Percentiles rank a stretch among this genome's conserved stretches.
Conservation (phyloP, 495 filamentous ascomycete genomes). For the Aspergillus sclerotioniger region DNA sequence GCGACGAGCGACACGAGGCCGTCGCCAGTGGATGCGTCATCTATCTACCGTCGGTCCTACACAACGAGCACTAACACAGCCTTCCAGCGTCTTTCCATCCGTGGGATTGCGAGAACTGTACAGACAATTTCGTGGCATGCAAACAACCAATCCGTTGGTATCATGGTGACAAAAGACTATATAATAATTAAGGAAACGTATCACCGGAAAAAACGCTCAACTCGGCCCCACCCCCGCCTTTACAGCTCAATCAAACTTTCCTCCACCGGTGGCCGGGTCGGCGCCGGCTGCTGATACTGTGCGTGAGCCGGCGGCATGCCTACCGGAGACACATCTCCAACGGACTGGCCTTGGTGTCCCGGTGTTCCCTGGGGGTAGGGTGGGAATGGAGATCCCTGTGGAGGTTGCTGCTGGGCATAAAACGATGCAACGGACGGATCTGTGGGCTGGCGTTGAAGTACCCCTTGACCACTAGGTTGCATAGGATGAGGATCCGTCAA, state of each 20-base stretch:
- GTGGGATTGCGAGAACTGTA: conserved; percentile 17
- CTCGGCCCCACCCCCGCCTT: conserved; percentile 1
- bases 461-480: conserved; percentile 21
- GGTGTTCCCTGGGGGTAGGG: conserved; percentile 34
- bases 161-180: conserved; percentile 22
- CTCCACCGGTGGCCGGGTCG: conserved; percentile 62
- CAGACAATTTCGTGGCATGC: conserved; percentile 20
- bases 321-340: conserved; percentile 27
- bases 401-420: conserved; percentile 45
- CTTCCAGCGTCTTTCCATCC: neutral
- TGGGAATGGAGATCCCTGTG: conserved; percentile 40
- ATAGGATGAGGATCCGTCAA: conserved; percentile 27
- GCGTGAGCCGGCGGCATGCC: conserved; percentile 67
- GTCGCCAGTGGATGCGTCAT: too few relatives aligned
- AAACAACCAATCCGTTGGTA: conserved; percentile 25
- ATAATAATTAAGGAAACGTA: conserved; percentile 8
- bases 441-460: conserved; percentile 28
- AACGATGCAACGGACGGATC: conserved; percentile 36
- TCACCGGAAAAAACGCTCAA: neutral
- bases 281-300: conserved; percentile 39
- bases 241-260: conserved; percentile 86
- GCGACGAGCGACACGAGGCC: neutral
- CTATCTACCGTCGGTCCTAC: neutral
- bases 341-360: conserved; percentile 51
- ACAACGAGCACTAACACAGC: neutral